Evolutionary conservation across 805 yeast genomes (phyloP).

Genomic region (Myxozyma geophila): DNA sequence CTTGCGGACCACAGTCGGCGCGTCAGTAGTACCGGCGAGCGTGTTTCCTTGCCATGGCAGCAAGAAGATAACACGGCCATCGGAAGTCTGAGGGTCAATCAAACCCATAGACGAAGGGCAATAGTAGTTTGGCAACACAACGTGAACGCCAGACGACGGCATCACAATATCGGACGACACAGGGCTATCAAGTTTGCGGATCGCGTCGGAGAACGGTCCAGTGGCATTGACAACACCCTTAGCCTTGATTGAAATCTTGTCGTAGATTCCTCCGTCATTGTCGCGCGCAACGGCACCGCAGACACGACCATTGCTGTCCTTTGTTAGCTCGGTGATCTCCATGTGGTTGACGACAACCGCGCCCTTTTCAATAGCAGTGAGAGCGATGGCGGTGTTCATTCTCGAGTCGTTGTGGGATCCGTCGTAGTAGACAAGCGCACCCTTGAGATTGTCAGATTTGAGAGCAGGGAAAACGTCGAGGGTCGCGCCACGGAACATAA

Average conservation of each 20-base stretch:
- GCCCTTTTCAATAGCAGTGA: slow-evolving; percentile 83
- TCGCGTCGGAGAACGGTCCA: slow-evolving; percentile 86
- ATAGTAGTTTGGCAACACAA: slow-evolving; percentile 88
- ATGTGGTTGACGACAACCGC: slow-evolving; percentile 88
- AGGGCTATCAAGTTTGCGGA: slow-evolving; percentile 81
- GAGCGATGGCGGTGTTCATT: slow-evolving; percentile 82
- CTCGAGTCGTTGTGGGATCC: slow-evolving; percentile 93
- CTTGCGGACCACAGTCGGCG: slow-evolving; percentile 56
- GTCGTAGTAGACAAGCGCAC: slow-evolving; percentile 92
- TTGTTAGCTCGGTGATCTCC: slow-evolving; percentile 75
- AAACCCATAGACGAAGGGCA: slow-evolving; percentile 87
- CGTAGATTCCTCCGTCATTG: slow-evolving; percentile 42
- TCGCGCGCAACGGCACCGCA: slow-evolving; percentile 79
- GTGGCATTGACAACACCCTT: slow-evolving; percentile 82
- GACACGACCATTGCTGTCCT: slow-evolving; percentile 63
- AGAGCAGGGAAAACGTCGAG: slow-evolving; percentile 83
- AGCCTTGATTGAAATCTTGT: slow-evolving; percentile 35
- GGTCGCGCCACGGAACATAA: slow-evolving; percentile 69
- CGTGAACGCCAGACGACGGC: slow-evolving; percentile 93
- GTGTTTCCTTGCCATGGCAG: slow-evolving; percentile 98
- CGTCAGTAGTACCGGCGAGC: slow-evolving; percentile 95
- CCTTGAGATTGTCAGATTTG: slow-evolving; percentile 76
- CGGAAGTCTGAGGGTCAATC: slow-evolving; percentile 88
- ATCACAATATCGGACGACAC: slow-evolving; percentile 74
- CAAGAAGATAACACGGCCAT: slow-evolving; percentile 96